Conservation (phyloP, 2,329 filamentous ascomycete genomes). For the Dryadomyces sulphureus region DNA sequence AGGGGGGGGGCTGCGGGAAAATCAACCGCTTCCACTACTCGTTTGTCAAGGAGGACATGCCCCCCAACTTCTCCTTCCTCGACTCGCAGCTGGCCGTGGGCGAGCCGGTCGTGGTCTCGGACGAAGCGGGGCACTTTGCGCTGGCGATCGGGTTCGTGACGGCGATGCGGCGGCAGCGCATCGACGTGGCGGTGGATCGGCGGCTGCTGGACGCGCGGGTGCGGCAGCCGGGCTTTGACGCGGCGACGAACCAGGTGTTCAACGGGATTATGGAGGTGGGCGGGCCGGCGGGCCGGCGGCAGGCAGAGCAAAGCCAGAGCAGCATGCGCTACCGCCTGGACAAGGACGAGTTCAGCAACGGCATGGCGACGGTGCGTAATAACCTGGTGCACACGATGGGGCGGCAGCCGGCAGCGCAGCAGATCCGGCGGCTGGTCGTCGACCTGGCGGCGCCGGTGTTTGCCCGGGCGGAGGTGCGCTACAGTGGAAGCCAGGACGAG, state of each 20-base stretch:
- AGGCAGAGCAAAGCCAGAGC: conserved; percentile 27
- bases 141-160: conserved; percentile 85
- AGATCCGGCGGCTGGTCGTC: conserved; percentile 68
- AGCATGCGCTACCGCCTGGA: conserved; percentile 70
- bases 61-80: conserved; percentile 59
- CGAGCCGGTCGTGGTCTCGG: conserved; percentile 91
- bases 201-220: conserved; percentile 76
- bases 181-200: conserved; percentile 82
- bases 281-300: conserved; percentile 19
- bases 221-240: conserved; percentile 61
- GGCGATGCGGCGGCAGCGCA: conserved; percentile 55
- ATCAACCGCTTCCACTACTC: conserved; percentile 88
- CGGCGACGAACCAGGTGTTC: conserved; percentile 68
- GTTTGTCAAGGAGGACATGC: conserved; percentile 55
- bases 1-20: conserved; percentile 58
- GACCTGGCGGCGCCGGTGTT: conserved; percentile 63
- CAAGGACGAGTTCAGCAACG: conserved; percentile 97
- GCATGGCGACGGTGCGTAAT: conserved; percentile 88
- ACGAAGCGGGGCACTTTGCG: conserved; percentile 89
- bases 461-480: conserved; percentile 38
- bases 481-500: neutral
- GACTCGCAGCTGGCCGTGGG: conserved; percentile 80
- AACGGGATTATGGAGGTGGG: conserved; percentile 76
- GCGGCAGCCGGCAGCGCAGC: conserved; percentile 51
- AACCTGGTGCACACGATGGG: conserved; percentile 91